Evolutionary conservation across 805 yeast species (phyloP), one percentile per base, ranked within the genome.

Genomic region (Ogataea degrootiae): DNA sequence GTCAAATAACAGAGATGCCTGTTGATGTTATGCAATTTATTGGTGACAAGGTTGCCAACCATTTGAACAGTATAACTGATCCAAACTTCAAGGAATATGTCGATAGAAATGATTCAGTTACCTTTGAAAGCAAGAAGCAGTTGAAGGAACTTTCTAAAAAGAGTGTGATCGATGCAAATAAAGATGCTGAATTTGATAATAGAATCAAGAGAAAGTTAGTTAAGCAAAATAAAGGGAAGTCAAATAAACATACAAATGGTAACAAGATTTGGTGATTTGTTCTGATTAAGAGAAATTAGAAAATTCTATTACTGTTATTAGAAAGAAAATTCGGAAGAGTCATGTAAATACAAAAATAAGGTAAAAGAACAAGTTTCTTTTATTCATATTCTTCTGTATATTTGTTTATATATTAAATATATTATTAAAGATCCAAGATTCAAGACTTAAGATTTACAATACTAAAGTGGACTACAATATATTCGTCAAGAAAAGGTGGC

Each of bases 11-110:
- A 34, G 62, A 63, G 42, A 64, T 67, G 49, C 58, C 77, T 56
- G 55, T 71, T 37, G 73, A 72, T 33, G 74, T 74, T 58, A 71
- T 73, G 44, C 70, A 73, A 44, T 63, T 72, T 21, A 70, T 75
- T 47, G 83, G 79, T 55, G 53, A 61, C 40, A 68, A 56, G 44
- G 72, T 72, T 44, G 68, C 70, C 15, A 55, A 61, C 26, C 69
- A 63, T 48, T 59, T 72, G 56, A 66, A 64, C 46, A 54, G 54
- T 17, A 55, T 63, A 23, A 51, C 57, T 12, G 66, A 68, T 50
- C 65, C 67, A 34, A 51, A 60, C 50, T 61, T 63, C 55, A 63
- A 63, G 41, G 47, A 50, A 35, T 68, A 51, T 42, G 54, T 68
- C 42, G 60, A 63, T 33, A 53, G 48, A 29, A 53, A 58, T 5